Conservation (phyloP, 495 filamentous ascomycete species). For the Chaetomium tenue region DNA sequence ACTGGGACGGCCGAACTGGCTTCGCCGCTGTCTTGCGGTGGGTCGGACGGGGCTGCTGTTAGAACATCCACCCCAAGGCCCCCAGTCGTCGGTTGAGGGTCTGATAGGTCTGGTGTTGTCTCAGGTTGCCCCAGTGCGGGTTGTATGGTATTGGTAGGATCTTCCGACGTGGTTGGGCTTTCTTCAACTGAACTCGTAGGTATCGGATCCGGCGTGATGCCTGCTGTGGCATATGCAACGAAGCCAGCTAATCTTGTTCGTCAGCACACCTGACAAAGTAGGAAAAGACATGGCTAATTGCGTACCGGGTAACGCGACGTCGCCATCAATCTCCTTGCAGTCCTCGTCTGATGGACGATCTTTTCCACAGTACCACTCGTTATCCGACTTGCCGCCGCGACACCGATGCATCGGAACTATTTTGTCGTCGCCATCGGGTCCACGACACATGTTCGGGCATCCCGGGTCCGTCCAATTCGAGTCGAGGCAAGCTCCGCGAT, state of each 20-base stretch:
- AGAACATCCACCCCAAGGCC: too few species aligned
- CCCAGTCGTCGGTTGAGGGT: background rate
- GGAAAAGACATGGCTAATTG: background rate
- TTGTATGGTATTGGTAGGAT: background rate
- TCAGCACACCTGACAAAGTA: background rate
- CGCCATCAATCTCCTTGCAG: background rate
- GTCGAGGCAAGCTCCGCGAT: constrained; percentile 22
- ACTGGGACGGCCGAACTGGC: constrained; percentile 18
- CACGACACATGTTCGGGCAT: constrained; percentile 9
- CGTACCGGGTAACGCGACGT: constrained; percentile 2
- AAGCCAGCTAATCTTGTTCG: background rate
- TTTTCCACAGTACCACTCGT: constrained; percentile 3
- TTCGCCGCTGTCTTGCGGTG: background rate
- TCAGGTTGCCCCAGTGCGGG: background rate
- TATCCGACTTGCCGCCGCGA: background rate
- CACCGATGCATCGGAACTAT: background rate
- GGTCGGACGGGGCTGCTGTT: too few species aligned
- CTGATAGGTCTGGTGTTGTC: background rate
- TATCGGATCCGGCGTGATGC: background rate
- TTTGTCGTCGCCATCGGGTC: background rate
- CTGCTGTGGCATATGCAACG: background rate
- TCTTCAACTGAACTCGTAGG: background rate
- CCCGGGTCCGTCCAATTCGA: background rate
- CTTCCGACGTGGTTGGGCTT: background rate
- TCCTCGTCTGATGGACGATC: too few species aligned